Base-by-base conservation (phyloP, 805 yeast genomes). In the Saturnispora quitensis region DNA sequence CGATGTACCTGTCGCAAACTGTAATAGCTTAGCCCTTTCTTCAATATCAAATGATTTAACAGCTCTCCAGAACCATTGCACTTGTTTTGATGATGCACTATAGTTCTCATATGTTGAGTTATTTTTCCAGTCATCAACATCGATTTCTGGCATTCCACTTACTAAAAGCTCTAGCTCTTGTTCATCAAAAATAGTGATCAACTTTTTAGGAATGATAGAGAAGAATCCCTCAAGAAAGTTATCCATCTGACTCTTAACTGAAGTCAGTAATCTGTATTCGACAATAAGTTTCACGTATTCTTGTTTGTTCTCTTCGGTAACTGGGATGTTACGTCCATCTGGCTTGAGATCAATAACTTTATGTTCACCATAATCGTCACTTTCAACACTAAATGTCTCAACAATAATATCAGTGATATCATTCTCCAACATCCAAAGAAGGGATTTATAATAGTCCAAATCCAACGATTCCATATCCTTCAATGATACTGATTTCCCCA, bases 61-160 rank as follows among this genome's bases (percentile, higher is more conserved):
- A 1, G 97, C 96, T 63, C 97, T 76, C 99, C 99, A 93, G 70
- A 93, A 93, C 87, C 97, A 91, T 62, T 85, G 89, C 52, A 93
- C 83, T 63, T 90, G 97, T 31, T 87, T 81, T 2, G 95, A 86
- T 2, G 86, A 76, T 1, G 90, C 76, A 0, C 89, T 78, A 65
- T 91, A 93, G 63, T 89, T 91, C 46, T 78, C 84, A 68, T 93
- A 85, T 1, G 71, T 74, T 1, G 97, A 80, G 64, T 93, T 86
- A 61, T 81, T 83, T 58, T 86, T 86, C 99, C 99, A 93, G 64
- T 93, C 99, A 58, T 83, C 88, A 20, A 91, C 91, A 69, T 89
- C 96, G 60, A 93, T 89, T 60, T 91, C 97, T 2, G 99, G 99
- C 60, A 93, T 73, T 3, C 99, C 99, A 35, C 95, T 86, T 42